Conservation (phyloP, 2,329 filamentous ascomycete genomes). For the Alternaria brassicicola region DNA sequence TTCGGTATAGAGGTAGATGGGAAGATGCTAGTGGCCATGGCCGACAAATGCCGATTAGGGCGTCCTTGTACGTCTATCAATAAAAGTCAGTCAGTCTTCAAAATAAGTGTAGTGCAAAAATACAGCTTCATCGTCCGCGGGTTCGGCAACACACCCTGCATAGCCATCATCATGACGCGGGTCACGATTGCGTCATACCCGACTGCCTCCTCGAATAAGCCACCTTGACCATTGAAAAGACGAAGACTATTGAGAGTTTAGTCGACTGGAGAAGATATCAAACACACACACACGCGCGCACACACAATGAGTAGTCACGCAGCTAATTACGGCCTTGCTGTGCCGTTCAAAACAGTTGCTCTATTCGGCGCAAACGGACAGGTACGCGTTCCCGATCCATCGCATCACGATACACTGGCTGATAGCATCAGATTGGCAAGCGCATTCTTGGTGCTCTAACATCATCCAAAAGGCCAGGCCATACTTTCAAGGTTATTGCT, state of each 20-base stretch:
- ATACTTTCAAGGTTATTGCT: constrained; percentile 17
- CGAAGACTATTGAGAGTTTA: neutral
- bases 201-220: neutral
- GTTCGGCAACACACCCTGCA: neutral
- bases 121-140: neutral
- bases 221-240: neutral
- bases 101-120: neutral
- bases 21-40: no score
- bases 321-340: neutral
- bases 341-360: neutral
- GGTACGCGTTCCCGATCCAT: neutral
- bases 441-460: constrained; percentile 11
- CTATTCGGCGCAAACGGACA: constrained; percentile 24
- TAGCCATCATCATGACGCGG: neutral
- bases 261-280: neutral
- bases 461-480: constrained; percentile 1
- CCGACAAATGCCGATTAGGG: neutral
- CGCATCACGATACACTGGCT: neutral
- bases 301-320: neutral
- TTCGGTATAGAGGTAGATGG: neutral
- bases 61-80: neutral
- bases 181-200: constrained; percentile 7
- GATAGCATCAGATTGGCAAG: constrained; percentile 4
- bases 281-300: neutral
- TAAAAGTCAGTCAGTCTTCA: neutral